A percentile compares a stretch with the other conserved stretches of the same genome.
These are phyloP conservation scores for Colletotrichum sp. DNA, from an alignment of 2,329 filamentous ascomycete genomes.

Conservation along the genomic window DNA sequence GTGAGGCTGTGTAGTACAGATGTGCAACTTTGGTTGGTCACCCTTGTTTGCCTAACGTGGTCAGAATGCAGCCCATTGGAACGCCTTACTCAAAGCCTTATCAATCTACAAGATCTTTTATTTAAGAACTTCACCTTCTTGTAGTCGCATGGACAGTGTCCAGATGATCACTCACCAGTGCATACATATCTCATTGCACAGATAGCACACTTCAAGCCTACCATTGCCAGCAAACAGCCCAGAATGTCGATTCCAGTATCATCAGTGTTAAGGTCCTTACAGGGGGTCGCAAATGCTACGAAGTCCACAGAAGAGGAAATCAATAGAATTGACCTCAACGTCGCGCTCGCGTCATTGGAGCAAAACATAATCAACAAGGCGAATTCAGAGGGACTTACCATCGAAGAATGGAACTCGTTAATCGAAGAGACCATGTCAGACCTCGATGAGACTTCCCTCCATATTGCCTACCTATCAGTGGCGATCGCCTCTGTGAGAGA, in stretches of 20 bases:
- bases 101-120: not conserved
- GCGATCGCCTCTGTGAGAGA: not conserved
- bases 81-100: not conserved
- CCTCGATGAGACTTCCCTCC: not conserved
- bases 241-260: not conserved
- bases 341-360: not conserved
- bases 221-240: not conserved
- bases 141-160: not conserved
- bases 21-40: not conserved
- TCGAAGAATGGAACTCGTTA: not conserved
- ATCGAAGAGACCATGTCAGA: not conserved
- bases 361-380: not conserved
- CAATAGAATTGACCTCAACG: not conserved
- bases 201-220: not conserved
- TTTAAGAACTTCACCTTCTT: not conserved
- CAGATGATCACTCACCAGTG: not conserved
- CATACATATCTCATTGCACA: not conserved
- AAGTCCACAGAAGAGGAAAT: not conserved
- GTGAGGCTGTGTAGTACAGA: not conserved
- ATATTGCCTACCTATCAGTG: not conserved
- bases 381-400: not conserved
- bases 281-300: not conserved
- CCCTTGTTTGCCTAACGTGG: not conserved
- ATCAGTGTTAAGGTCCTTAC: not conserved
- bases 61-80: not conserved